Base-by-base conservation (phyloP, 495 filamentous ascomycete genomes). In the Penicillium riverlandense region DNA sequence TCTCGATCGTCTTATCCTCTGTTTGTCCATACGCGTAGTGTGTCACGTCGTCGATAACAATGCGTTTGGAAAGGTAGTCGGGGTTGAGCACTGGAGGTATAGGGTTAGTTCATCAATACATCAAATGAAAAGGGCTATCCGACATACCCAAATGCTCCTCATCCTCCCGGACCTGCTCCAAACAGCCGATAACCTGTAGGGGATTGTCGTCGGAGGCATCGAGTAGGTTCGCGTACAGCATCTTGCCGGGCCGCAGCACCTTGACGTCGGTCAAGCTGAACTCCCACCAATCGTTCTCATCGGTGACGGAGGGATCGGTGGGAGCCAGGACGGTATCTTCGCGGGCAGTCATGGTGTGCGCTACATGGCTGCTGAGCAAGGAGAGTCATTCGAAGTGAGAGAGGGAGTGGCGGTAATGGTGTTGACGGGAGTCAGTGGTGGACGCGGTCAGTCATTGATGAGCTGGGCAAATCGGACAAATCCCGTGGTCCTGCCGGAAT, bases 1-100 rank as follows among this genome's bases (percentile, higher is more conserved):
- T 62, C 30, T 76, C 72, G 31, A 81, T 69, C 14, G 71, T 73
- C 7, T 77, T 72, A 51, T 82, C 74, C 9, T 72, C 71, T 38
- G 74, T 77, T 38, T 83, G 75, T 13, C 84, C 85, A 54, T 87
- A 85, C 0, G 87, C 81, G 63, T 82, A 94, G 8, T 74, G 67
- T 8, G 69, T 70, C 0, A 86, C 80, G 37, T 76, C 67, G 31
- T 70, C 63, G 37, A 90, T 75, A 44, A 86, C 77, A 50, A 91
- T 79, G 45, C 75, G 68, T 30, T 76, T 74, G 8, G 67, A 59
- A 41, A 70, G 47, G 59, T 69, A 54, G 54, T 69, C 53, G 53
- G 67, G 55, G 53, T 77, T 51, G 61, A 63, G 48, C 54, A 77
- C 79, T 67, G 42, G 31, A 22, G 4, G 4, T 22, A 22, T 22